Evolutionary conservation across 2,329 filamentous ascomycete genomes (phyloP), one percentile per base, ranked within the genome.

Genomic region (Trichoderma pleuroti): DNA sequence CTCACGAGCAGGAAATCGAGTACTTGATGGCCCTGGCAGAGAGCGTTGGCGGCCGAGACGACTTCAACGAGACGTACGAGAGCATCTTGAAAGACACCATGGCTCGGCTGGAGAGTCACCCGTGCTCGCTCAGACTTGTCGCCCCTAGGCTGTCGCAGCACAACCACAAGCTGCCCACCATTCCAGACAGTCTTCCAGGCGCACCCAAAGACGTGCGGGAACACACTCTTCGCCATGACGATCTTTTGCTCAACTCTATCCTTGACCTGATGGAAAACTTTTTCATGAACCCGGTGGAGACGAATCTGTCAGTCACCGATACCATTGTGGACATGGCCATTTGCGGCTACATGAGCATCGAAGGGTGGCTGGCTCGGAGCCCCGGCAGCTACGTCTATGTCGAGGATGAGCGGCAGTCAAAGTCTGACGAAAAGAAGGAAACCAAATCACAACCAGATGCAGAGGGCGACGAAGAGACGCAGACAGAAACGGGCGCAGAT

Each of bases 271-370:
- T 99, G 12, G 87, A 91, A 57, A 90, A 86, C 0, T 99, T 98
- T 77, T 93, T 98, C 75, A 87, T 93, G 6, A 99, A 99, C 76
- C 91, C 93, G 3, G 90, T 98, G 3, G 93, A 98, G 75, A 94
- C 92, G 3, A 99, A 99, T 75, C 83, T 99, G 4, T 92, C 92
- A 0, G 85, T 98, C 2, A 98, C 95, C 0, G 93, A 97, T 76
- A 88, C 92, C 1, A 85, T 98, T 56, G 87, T 97, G 32, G 92
- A 93, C 74, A 84, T 99, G 52, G 92, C 92, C 12, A 90, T 92
- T 1, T 98, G 96, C 75, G 92, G 93, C 7, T 92, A 93, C 73
- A 91, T 97, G 77, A 89, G 90, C 24, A 86, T 98, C 14, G 93
- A 98, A 77, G 92, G 92, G n/a, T 99, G 96, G 95, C 83, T 98